Evolutionary conservation across 2,329 filamentous ascomycete genomes (phyloP).

Genomic region (Xylariaceae sp.): DNA sequence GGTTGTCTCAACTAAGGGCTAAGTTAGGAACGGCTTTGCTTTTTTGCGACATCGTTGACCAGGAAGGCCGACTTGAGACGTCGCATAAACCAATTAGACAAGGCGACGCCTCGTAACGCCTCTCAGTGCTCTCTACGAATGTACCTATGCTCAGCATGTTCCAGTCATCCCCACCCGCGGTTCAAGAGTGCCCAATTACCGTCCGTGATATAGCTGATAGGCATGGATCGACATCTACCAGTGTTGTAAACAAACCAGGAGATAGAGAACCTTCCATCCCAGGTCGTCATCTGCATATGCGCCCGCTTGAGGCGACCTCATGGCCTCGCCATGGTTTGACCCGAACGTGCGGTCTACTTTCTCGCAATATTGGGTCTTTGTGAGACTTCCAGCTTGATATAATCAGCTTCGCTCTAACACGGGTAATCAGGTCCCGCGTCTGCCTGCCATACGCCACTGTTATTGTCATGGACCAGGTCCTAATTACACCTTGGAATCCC

Average conservation of each 20-base stretch:
- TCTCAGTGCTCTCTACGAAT: background rate
- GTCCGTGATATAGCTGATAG: background rate
- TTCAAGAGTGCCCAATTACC: constrained; percentile 1
- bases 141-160: background rate
- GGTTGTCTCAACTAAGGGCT: constrained; percentile 2
- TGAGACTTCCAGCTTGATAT: background rate
- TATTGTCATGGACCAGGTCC: background rate
- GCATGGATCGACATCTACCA: background rate
- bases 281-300: background rate
- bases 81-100: background rate
- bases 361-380: background rate
- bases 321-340: background rate
- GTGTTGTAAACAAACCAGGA: background rate
- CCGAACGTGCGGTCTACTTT: background rate
- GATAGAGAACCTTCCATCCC: background rate
- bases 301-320: background rate
- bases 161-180: background rate
- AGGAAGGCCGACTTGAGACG: background rate
- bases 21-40: background rate
- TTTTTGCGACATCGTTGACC: background rate
- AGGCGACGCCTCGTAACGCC: background rate
- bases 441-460: constrained; percentile 4
- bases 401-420: background rate
- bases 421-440: background rate
- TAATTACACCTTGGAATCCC: constrained; percentile 7